These are phyloP conservation scores for Malus sylvestris DNA, from an alignment of 306 rosid genomes.

Conservation along the genomic window DNA sequence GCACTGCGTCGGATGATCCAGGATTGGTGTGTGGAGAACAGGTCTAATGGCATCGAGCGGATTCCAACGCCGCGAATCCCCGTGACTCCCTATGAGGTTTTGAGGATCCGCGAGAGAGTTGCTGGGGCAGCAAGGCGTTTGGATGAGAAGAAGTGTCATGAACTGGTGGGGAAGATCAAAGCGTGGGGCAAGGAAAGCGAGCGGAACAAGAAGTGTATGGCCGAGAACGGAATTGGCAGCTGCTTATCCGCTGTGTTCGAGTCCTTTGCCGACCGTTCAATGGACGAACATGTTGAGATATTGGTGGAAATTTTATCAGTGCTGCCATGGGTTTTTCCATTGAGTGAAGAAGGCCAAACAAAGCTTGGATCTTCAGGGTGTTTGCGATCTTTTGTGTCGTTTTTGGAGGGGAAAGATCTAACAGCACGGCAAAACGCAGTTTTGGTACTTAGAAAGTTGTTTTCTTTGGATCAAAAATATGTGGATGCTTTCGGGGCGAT, in stretches of 20 bases:
- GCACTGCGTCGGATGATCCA: constrained; percentile 63
- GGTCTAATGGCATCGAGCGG: constrained; percentile 59
- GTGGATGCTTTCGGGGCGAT: constrained; percentile 30
- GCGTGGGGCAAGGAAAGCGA: constrained; percentile 80
- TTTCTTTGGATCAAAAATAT: constrained; percentile 17
- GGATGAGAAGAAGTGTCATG: constrained; percentile 32
- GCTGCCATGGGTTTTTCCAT: constrained; percentile 47
- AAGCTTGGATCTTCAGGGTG: constrained; percentile 40
- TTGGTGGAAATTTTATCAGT: constrained; percentile 50
- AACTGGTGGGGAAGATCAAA: constrained; percentile 49
- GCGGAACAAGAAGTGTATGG: constrained; percentile 54
- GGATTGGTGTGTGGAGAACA: constrained; percentile 76
- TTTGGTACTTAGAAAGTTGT: constrained; percentile 48
- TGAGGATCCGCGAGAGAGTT: constrained; percentile 34
- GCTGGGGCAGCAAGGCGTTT: constrained; percentile 19
- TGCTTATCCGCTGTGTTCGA: constrained; percentile 39
- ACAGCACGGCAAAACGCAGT: constrained; percentile 50
- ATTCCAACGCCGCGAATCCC: constrained; percentile 85
- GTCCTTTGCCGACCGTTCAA: constrained; percentile 33
- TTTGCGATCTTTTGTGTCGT: constrained; percentile 38
- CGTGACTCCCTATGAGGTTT: constrained; percentile 35
- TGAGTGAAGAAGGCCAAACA: constrained; percentile 32
- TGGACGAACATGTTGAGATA: constrained; percentile 20
- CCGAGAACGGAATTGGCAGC: constrained; percentile 30
- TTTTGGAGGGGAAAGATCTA: constrained; percentile 39